Percentiles rank a stretch among this genome's conserved stretches.
phyloP scores from a whole-genome alignment of 371 early-diverging fungal species.

The Parasitella parasitica region DNA sequence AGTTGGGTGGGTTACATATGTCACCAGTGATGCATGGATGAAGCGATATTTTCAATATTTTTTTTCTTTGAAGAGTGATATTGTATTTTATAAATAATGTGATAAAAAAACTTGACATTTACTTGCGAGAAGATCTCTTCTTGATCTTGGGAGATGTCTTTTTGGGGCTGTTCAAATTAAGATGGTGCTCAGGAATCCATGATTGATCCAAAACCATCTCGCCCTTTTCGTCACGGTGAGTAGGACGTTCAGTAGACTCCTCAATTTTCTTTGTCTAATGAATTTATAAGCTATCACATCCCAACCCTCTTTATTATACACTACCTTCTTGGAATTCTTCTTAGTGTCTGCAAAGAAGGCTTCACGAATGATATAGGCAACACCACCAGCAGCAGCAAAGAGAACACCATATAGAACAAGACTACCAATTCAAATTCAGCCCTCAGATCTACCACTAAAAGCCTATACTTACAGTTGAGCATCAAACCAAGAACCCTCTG shows the following conservation, averaged over 20 bases:
- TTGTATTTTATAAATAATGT: too few species aligned
- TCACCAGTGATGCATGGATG: too few species aligned
- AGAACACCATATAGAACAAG: slow-evolving; percentile 46
- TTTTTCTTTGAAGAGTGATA: too few species aligned
- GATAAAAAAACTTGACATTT: not conserved
- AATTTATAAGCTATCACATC: not conserved
- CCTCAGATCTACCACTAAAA: not conserved
- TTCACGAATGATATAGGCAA: slow-evolving; percentile 44
- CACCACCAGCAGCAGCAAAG: slow-evolving; percentile 41
- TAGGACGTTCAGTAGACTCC: slow-evolving; percentile 32
- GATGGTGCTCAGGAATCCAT: slow-evolving; percentile 51
- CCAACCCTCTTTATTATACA: not conserved
- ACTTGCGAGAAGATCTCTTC: slow-evolving; percentile 38
- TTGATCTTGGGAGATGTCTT: slow-evolving; percentile 45
- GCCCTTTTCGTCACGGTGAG: slow-evolving; percentile 55
- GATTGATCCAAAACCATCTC: slow-evolving; percentile 52
- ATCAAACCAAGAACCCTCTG: slow-evolving; percentile 47
- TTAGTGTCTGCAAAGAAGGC: slow-evolving; percentile 43
- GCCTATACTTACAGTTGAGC: slow-evolving; percentile 49
- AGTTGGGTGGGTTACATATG: too few species aligned
- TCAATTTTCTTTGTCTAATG: slow-evolving; percentile 32
- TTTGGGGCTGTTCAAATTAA: slow-evolving; percentile 32
- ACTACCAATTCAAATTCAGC: slow-evolving; percentile 8
- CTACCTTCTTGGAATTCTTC: slow-evolving; percentile 36
- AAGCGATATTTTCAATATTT: too few species aligned